phyloP scores from a whole-genome alignment of 2,329 filamentous ascomycete species.

The Grosmannia clavigera region DNA sequence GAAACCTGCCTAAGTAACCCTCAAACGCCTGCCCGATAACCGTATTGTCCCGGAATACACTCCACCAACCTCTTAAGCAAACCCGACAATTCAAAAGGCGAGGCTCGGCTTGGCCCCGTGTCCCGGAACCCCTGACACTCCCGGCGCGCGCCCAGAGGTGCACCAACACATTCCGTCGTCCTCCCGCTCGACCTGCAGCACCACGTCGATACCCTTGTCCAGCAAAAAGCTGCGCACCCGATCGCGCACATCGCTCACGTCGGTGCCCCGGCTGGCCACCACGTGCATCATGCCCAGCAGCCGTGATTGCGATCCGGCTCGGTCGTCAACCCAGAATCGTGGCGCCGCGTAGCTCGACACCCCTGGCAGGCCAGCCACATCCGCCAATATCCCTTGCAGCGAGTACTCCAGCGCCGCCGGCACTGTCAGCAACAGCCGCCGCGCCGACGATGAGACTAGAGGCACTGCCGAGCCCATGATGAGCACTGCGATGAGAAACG shows the following conservation, averaged over 20 bases:
- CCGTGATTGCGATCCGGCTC: conserved; percentile 71
- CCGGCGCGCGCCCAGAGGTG: conserved; percentile 26
- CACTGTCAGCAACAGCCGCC: conserved; percentile 70
- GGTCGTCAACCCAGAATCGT: conserved; percentile 85
- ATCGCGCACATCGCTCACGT: conserved; percentile 72
- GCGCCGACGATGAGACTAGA: conserved; percentile 73
- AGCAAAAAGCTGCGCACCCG: conserved; percentile 61
- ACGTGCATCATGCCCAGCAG: conserved; percentile 85
- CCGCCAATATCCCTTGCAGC: conserved; percentile 73
- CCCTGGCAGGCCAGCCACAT: conserved; percentile 68
- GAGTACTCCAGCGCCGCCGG: conserved; percentile 79
- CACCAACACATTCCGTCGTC: conserved; percentile 58
- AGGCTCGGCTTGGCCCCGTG: conserved; percentile 14
- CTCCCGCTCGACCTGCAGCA: conserved; percentile 80
- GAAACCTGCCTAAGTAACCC: no score
- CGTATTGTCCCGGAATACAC: background rate
- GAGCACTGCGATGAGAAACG: conserved; percentile 81
- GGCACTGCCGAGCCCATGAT: conserved; percentile 90
- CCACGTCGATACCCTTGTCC: conserved; percentile 62
- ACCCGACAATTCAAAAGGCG: conserved; percentile 10
- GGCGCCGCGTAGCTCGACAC: conserved; percentile 79
- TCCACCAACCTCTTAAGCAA: background rate
- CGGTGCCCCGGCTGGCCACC: conserved; percentile 56
- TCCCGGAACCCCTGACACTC: conserved; percentile 1
- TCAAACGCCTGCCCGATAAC: background rate